Evolutionary conservation across 2,329 filamentous ascomycete species (phyloP), one percentile per base, ranked within the genome.

Genomic region (Colletotrichum tropicicola): DNA sequence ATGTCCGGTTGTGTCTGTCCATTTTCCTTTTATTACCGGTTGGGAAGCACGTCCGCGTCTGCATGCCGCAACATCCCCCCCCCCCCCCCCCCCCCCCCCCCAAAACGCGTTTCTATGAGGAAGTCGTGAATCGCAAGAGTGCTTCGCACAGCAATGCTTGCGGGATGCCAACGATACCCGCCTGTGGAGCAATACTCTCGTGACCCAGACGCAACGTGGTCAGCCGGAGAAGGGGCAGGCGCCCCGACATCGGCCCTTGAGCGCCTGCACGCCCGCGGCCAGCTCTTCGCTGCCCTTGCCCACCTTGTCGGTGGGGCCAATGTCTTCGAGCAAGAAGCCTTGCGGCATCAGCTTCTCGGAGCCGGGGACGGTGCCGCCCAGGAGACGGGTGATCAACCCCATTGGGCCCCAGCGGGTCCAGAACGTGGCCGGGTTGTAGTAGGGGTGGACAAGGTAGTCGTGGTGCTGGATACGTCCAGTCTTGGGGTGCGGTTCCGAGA

Each of bases 391-490:
- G 4, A 86, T 61, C 81, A 83, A 83, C 0, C 83, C 88, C 64
- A 75, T 74, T 0, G 83, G 89, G 2, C 86, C 87, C 88, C 86
- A 93, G 63, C 87, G 85, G 70, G 83, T 87, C 86, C 83, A 87
- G 41, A 86, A 74, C 0, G 85, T 90, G 27, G 82, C 82, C 65
- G 85, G 82, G 23, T 86, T 80, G 74, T 92, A 92, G 76, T 86
- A 92, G 3, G 91, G 91, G 48, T 88, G 85, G 10, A 87, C 85
- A 25, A 89, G 82, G 76, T 88, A 92, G 37, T 79, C 69, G 0
- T 78, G 69, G 73, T 70, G 73, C 56, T 83, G 80, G 67, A 88
- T 82, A 3, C 85, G 83, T 0, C 85, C 85, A 0, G 85, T 84
- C 28, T 82, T 76, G 9, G 80, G 77, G 66, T 91, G 85, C 0